Conservation (phyloP, 495 filamentous ascomycete species). For the Aspergillus bridgeri region DNA sequence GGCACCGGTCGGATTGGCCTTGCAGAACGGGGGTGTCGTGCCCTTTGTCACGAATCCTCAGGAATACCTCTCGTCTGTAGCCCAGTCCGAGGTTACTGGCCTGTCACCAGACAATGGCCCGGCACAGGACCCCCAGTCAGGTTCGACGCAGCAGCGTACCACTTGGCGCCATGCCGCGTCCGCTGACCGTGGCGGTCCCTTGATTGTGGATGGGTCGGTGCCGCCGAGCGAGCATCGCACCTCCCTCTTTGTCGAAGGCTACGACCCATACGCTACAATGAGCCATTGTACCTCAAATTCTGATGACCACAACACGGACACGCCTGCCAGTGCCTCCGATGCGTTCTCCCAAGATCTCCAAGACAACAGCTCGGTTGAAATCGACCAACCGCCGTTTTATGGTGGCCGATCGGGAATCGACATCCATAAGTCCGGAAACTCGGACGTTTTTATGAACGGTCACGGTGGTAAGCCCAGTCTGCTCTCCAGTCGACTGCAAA, state of each 20-base stretch:
- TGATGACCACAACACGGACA: constrained; percentile 41
- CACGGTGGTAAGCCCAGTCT: constrained; percentile 29
- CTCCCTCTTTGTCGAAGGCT: constrained; percentile 23
- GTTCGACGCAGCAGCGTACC: constrained; percentile 19
- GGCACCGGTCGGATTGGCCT: constrained; percentile 43
- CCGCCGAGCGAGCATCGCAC: constrained; percentile 33
- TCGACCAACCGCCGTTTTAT: constrained; percentile 30
- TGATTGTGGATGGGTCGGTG: constrained; percentile 47
- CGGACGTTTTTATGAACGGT: constrained; percentile 15
- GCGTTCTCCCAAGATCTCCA: constrained; percentile 40
- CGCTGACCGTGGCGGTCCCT: constrained; percentile 37
- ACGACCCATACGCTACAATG: constrained; percentile 32
- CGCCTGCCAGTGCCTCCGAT: constrained; percentile 42
- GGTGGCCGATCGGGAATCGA: constrained; percentile 27
- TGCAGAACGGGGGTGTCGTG: constrained; percentile 45
- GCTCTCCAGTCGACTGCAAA: constrained; percentile 39
- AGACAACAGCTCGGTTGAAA: constrained; percentile 37
- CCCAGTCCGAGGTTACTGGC: constrained; percentile 25
- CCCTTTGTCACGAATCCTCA: constrained; percentile 38
- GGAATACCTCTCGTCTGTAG: constrained; percentile 40
- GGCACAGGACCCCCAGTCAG: constrained; percentile 14
- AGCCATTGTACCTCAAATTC: constrained; percentile 38
- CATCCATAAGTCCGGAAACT: constrained; percentile 7
- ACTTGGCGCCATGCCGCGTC: constrained; percentile 24
- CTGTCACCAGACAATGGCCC: constrained; percentile 23